Percentiles rank a stretch among this genome's conserved stretches.
Evolutionary conservation across 305 asterid genomes (phyloP).

Genomic region (Withania somnifera): DNA sequence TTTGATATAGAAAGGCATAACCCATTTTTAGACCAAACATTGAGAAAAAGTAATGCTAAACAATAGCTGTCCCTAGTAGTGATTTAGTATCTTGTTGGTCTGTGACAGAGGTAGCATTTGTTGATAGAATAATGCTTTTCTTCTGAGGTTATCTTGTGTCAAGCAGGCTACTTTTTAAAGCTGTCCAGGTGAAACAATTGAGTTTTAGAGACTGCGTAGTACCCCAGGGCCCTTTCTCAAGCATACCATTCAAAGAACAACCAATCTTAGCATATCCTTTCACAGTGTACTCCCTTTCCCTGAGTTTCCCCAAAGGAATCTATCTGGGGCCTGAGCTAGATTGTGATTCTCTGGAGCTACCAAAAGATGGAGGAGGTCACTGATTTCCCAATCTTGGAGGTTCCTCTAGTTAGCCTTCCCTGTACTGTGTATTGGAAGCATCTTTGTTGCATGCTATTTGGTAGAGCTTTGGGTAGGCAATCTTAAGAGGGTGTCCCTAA

Average conservation of each 20-base stretch:
- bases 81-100: not conserved
- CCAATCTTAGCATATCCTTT: not conserved
- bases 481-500: not conserved
- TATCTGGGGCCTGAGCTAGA: not conserved
- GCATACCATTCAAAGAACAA: not conserved
- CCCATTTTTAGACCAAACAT: not conserved
- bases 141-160: not conserved
- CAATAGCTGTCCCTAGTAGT: not conserved
- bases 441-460: not conserved
- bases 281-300: not conserved
- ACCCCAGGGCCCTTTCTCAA: not conserved
- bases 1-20: not conserved
- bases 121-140: not conserved
- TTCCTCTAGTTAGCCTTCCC: not conserved
- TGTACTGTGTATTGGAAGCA: not conserved
- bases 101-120: not conserved
- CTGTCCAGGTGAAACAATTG: not conserved
- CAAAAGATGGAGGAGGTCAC: not conserved
- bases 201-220: not conserved
- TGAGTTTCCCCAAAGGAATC: not conserved
- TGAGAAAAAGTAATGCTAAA: not conserved
- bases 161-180: not conserved
- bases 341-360: not conserved
- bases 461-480: not conserved
- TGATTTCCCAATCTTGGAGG: not conserved